Evolutionary conservation across 257 asterid genomes (phyloP).

Genomic region (Solanum paucissectum): DNA sequence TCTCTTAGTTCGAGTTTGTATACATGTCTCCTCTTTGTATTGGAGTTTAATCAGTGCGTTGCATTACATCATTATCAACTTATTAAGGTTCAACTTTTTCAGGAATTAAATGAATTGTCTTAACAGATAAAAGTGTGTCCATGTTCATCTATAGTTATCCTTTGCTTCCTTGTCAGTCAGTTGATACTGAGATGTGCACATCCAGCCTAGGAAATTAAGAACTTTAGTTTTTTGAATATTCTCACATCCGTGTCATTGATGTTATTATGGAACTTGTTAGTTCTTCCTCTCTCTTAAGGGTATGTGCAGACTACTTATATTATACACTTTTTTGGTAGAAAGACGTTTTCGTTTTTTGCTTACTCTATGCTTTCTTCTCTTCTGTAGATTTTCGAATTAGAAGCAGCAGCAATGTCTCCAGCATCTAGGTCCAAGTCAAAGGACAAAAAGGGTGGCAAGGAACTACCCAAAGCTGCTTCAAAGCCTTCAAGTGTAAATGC

Average conservation of each 20-base stretch:
- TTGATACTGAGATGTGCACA: not conserved
- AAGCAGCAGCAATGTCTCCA: conserved; percentile 57
- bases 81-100: not conserved
- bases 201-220: not conserved
- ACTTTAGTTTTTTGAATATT: not conserved
- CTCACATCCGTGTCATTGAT: not conserved
- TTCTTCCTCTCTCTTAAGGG: not conserved
- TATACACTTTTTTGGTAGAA: not conserved
- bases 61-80: not conserved
- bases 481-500: conserved; percentile 48
- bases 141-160: not conserved
- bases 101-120: not conserved
- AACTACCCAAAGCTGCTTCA: conserved; percentile 46
- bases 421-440: conserved; percentile 69
- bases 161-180: not conserved
- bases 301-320: not conserved
- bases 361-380: not conserved
- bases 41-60: not conserved
- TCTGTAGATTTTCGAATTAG: conserved; percentile 23
- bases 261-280: not conserved
- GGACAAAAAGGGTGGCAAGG: conserved; percentile 75
- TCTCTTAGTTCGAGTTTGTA: not conserved
- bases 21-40: not conserved
- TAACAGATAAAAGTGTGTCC: not conserved
- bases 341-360: not conserved